Percentiles rank a stretch among this genome's conserved stretches.
phyloP scores from a whole-genome alignment of 192 early-diverging fungal species.

The Coemansia sp. region DNA sequence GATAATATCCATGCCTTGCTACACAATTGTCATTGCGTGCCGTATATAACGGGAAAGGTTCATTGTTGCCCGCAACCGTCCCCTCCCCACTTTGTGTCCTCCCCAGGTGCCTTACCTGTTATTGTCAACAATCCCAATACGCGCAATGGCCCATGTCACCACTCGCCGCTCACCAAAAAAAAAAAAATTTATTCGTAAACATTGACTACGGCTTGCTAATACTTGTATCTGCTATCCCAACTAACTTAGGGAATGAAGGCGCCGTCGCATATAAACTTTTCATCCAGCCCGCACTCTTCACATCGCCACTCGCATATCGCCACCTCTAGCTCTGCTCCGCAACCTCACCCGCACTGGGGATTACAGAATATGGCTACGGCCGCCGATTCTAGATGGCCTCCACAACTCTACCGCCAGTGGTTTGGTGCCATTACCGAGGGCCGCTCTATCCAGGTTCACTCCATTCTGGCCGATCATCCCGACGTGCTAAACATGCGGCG shows the following conservation, averaged over 20 bases:
- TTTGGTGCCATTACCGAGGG: constrained; percentile 56
- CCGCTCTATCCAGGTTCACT: constrained; percentile 52
- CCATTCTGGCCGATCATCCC: constrained; percentile 52
- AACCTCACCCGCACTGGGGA: background rate
- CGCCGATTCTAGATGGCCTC: constrained; percentile 18
- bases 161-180: background rate
- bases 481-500: constrained; percentile 52
- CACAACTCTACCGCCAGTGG: constrained; percentile 52
- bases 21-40: background rate
- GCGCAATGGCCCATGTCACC: constrained; percentile 1
- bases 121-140: constrained; percentile 2
- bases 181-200: background rate
- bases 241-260: constrained; percentile 48
- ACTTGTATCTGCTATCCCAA: background rate
- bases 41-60: background rate
- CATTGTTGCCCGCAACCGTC: constrained; percentile 7
- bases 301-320: constrained; percentile 25
- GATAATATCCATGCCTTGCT: background rate
- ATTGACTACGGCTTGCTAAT: background rate
- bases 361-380: background rate
- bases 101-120: background rate
- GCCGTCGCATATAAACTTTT: constrained; percentile 54
- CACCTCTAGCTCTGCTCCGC: constrained; percentile 4
- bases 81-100: background rate
- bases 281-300: constrained; percentile 27